phyloP scores from a whole-genome alignment of 306 rosid species.

The Pueraria montana region DNA sequence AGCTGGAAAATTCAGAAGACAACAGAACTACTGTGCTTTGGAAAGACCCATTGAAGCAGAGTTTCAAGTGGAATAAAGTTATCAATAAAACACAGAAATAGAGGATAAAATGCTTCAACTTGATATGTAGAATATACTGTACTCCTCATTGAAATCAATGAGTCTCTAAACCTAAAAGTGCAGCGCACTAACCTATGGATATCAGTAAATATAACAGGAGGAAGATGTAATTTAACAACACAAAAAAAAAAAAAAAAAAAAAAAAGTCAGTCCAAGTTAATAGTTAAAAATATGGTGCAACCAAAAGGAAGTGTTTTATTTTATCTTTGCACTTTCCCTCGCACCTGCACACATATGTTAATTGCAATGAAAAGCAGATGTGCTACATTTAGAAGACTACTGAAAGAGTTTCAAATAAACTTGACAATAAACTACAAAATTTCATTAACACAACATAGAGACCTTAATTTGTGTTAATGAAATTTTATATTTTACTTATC shows the following conservation, averaged over 20 bases:
- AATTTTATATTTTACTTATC: not conserved
- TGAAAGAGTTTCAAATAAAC: not conserved
- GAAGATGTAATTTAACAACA: not conserved
- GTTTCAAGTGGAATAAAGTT: slow-evolving; percentile 35
- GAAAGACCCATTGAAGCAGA: slow-evolving; percentile 24
- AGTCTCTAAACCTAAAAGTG: slow-evolving; percentile 3
- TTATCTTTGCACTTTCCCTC: not conserved
- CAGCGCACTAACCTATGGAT: slow-evolving; percentile 19
- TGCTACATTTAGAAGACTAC: not conserved
- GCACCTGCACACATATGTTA: not conserved
- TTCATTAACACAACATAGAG: not conserved
- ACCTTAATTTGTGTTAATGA: not conserved
- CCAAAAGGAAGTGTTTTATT: not conserved
- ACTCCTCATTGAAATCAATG: not conserved
- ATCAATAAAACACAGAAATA: slow-evolving; percentile 1
- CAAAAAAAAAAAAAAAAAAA: accelerated
- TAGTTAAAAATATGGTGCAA: not conserved
- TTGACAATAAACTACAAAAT: not conserved
- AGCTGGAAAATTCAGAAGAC: slow-evolving; percentile 14
- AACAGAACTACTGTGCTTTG: slow-evolving; percentile 1
- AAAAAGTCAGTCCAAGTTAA: not conserved
- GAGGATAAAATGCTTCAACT: slow-evolving; percentile 19
- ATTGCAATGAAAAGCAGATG: not conserved
- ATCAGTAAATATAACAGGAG: slow-evolving; percentile 17
- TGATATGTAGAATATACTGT: slow-evolving; percentile 4